These are phyloP conservation scores for Hypoxylon sp. DNA, from an alignment of 2,329 filamentous ascomycete species.

Conservation along the genomic window DNA sequence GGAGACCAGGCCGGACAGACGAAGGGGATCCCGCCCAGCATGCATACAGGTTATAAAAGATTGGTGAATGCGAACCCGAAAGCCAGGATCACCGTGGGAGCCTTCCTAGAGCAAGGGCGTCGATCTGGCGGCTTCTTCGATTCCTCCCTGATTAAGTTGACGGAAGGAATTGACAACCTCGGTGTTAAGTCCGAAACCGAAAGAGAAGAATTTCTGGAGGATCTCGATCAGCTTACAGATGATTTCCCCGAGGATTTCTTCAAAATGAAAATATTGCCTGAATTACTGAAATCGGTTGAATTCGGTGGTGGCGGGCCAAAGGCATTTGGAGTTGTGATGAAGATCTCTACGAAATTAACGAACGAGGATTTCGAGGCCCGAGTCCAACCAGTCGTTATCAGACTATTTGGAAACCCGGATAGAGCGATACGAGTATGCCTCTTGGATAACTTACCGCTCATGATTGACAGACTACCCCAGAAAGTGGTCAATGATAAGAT, in stretches of 20 bases:
- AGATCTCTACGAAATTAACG: conserved; percentile 88
- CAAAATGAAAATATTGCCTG: conserved; percentile 95
- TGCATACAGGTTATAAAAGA: conserved; percentile 93
- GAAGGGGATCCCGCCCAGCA: conserved; percentile 86
- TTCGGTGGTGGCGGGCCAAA: conserved; percentile 96
- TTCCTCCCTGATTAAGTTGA: conserved; percentile 90
- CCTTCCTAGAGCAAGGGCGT: conserved; percentile 91
- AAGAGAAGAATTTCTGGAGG: conserved; percentile 87
- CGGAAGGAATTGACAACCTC: conserved; percentile 92
- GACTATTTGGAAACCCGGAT: conserved; percentile 91
- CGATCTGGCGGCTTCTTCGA: conserved; percentile 91
- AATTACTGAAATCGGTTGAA: conserved; percentile 98
- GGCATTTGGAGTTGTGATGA: conserved; percentile 88
- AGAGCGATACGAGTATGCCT: conserved; percentile 92
- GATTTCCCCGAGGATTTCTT: conserved; percentile 99
- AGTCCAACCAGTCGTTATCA: conserved; percentile 87
- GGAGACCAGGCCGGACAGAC: conserved; percentile 87
- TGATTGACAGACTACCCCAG: conserved; percentile 91
- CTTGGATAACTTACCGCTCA: conserved; percentile 87
- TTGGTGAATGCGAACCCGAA: conserved; percentile 92
- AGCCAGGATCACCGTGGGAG: conserved; percentile 83
- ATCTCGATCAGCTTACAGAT: conserved; percentile 87
- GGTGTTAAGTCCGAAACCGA: conserved; percentile 89
- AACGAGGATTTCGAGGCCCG: conserved; percentile 90
- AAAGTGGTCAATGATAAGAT: conserved; percentile 96